Evolutionary conservation across 768 basidiomycete species (phyloP).

Genomic region (Russula virescens): DNA sequence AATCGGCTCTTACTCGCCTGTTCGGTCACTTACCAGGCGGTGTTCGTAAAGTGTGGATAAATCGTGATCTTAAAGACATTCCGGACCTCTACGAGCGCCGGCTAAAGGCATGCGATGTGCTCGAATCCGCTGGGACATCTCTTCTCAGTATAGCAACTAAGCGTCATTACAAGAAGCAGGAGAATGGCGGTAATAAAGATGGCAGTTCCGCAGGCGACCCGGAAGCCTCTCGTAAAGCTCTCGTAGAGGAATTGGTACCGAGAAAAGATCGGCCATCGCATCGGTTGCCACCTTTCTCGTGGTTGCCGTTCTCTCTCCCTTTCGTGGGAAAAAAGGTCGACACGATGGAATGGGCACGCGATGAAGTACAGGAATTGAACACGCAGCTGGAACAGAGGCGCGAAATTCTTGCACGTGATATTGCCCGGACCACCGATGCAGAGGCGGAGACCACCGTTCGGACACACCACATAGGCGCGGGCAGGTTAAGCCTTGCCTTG

Average conservation of each 20-base stretch:
- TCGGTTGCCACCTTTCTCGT: constrained; percentile 51
- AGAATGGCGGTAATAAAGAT: constrained; percentile 34
- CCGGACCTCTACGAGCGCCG: constrained; percentile 79
- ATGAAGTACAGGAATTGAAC: constrained; percentile 53
- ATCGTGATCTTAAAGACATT: constrained; percentile 81
- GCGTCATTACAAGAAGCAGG: constrained; percentile 50
- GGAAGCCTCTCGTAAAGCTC: constrained; percentile 28
- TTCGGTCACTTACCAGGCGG: constrained; percentile 88
- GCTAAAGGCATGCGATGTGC: constrained; percentile 61
- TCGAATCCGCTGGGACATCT: constrained; percentile 81
- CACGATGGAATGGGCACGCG: constrained; percentile 82
- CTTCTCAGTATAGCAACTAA: constrained; percentile 74
- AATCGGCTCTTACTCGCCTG: constrained; percentile 55
- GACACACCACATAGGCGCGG: constrained; percentile 23
- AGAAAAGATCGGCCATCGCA: constrained; percentile 71
- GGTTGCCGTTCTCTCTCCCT: constrained; percentile 49
- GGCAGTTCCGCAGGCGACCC: constrained; percentile 26
- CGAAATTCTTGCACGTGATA: constrained; percentile 29
- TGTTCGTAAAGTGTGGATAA: constrained; percentile 87
- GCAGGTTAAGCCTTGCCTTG: constrained; percentile 24
- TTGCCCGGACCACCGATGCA: constrained; percentile 24
- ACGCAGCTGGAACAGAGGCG: constrained; percentile 27
- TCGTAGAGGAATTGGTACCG: constrained; percentile 52
- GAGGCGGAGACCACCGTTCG: constrained; percentile 24
- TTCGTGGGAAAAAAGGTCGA: constrained; percentile 87